Percentiles rank a stretch among this genome's conserved stretches.
phyloP scores from a whole-genome alignment of 1,284 basidiomycete genomes.

The Ceratobasidium sp. region DNA sequence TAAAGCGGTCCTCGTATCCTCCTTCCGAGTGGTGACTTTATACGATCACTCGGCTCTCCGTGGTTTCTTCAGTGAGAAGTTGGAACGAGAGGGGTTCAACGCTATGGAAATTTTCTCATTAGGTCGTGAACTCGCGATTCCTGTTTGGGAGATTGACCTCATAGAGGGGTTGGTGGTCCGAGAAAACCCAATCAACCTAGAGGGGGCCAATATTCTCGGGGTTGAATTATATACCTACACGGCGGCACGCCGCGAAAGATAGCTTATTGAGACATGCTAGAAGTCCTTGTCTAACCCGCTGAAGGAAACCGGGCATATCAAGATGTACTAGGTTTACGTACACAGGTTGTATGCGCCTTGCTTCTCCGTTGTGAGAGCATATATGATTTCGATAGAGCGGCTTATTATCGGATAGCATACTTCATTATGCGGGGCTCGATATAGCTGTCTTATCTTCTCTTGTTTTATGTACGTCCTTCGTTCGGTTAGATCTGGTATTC shows the following conservation, averaged over 20 bases:
- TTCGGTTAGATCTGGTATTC: too few relatives aligned
- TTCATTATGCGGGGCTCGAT: too few relatives aligned
- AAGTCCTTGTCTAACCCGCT: too few relatives aligned
- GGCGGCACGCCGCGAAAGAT: background rate
- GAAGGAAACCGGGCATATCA: too few relatives aligned
- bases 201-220: slow-evolving; percentile 13
- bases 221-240: background rate
- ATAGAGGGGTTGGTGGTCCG: background rate
- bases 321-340: too few relatives aligned
- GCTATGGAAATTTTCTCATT: background rate
- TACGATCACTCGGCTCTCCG: slow-evolving; percentile 57
- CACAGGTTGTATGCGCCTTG: too few relatives aligned
- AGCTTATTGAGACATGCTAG: background rate
- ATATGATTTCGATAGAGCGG: too few relatives aligned
- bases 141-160: slow-evolving; percentile 13
- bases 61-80: slow-evolving; percentile 54
- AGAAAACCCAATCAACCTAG: slow-evolving; percentile 1
- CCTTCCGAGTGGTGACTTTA: slow-evolving; percentile 42
- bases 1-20: slow-evolving; percentile 40
- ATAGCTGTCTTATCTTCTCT: too few relatives aligned
- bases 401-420: too few relatives aligned
- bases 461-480: too few relatives aligned
- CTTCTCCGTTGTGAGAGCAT: too few relatives aligned
- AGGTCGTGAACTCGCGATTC: slow-evolving; percentile 3
- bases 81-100: slow-evolving; percentile 45